phyloP scores from a whole-genome alignment of 495 filamentous ascomycete genomes.

The Aspergillus incahuasiensis region DNA sequence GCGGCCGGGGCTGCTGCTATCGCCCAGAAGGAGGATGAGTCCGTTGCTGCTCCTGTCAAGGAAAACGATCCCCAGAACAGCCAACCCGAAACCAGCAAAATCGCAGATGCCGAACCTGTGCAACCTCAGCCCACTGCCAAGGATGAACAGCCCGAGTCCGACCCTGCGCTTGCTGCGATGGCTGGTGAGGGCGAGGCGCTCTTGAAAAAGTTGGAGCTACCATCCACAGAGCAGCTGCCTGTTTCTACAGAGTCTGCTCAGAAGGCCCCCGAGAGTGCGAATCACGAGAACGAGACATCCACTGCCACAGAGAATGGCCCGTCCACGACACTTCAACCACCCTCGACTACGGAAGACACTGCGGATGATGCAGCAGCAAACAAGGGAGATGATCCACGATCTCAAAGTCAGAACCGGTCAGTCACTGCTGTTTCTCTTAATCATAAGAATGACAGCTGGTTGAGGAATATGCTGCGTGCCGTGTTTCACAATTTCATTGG shows the following conservation, averaged over 20 bases:
- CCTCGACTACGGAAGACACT: slow-evolving; percentile 10
- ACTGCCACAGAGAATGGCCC: slow-evolving; percentile 6
- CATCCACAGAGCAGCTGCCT: slow-evolving; percentile 30
- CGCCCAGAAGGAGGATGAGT: slow-evolving; percentile 17
- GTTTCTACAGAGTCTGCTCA: slow-evolving; percentile 7
- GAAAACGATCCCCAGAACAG: slow-evolving; percentile 9
- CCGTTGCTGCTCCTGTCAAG: slow-evolving; percentile 9
- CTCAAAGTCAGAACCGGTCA: slow-evolving; percentile 42
- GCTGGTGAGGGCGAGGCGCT: slow-evolving; percentile 37
- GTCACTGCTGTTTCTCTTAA: slow-evolving; percentile 43
- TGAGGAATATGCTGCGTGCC: slow-evolving; percentile 40
- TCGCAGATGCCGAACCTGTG: slow-evolving; percentile 8
- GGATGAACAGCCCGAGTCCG: slow-evolving; percentile 28
- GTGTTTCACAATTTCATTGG: slow-evolving; percentile 42
- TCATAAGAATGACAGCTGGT: slow-evolving; percentile 39
- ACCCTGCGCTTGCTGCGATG: slow-evolving; percentile 35
- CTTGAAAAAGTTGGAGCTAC: slow-evolving; percentile 29
- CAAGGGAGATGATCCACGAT: slow-evolving; percentile 34
- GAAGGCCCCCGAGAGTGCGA: slow-evolving; percentile 17
- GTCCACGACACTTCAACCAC: slow-evolving; percentile 16
- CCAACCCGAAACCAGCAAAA: slow-evolving; percentile 19
- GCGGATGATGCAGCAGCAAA: slow-evolving; percentile 18
- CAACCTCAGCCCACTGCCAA: slow-evolving; percentile 18
- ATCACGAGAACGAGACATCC: slow-evolving; percentile 3
- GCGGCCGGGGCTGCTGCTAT: slow-evolving; percentile 16